A percentile compares a stretch with the other conserved stretches of the same genome.
Conservation (phyloP, 805 yeast genomes). For the Cyberlindnera veronae region DNA sequence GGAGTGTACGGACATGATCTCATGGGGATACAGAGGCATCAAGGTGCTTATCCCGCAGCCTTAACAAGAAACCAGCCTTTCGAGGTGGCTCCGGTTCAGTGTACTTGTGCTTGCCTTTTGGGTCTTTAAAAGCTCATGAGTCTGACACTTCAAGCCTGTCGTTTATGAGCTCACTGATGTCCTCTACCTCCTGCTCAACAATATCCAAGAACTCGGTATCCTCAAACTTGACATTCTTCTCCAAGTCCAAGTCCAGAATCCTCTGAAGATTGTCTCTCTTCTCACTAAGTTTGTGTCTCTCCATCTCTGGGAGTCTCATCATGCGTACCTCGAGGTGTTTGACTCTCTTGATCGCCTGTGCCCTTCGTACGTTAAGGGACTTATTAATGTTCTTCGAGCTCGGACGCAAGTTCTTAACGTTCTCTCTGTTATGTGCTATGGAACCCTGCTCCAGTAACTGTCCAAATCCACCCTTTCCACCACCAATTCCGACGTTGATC, state of each 20-base stretch:
- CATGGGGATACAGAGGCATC: too few relatives aligned
- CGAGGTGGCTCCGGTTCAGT: too few relatives aligned
- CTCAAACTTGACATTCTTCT: slow-evolving; percentile 31
- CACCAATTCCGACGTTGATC: slow-evolving; percentile 27
- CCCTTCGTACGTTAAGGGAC: slow-evolving; percentile 39
- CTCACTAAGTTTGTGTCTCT: slow-evolving; percentile 25
- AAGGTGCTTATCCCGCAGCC: too few relatives aligned
- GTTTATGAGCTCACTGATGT: slow-evolving; percentile 32
- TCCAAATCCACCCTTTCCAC: slow-evolving; percentile 55
- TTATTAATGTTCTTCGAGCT: slow-evolving; percentile 32
- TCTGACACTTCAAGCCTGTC: too few relatives aligned
- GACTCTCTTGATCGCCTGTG: slow-evolving; percentile 35
- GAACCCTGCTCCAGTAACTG: slow-evolving; percentile 39
- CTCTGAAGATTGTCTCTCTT: slow-evolving; percentile 36
- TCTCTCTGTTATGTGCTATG: slow-evolving; percentile 32
- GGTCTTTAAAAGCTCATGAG: too few relatives aligned
- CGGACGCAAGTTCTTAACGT: slow-evolving; percentile 22
- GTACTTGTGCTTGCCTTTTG: too few relatives aligned
- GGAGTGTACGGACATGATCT: too few relatives aligned
- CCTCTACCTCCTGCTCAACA: slow-evolving; percentile 35
- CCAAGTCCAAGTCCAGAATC: slow-evolving; percentile 30
- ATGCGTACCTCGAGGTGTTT: slow-evolving; percentile 33
- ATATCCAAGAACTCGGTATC: slow-evolving; percentile 37
- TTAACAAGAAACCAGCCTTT: too few relatives aligned
- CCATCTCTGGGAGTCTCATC: slow-evolving; percentile 16